Evolutionary conservation across 805 yeast genomes (phyloP).

Genomic region (Metschnikowia vanudenii): DNA sequence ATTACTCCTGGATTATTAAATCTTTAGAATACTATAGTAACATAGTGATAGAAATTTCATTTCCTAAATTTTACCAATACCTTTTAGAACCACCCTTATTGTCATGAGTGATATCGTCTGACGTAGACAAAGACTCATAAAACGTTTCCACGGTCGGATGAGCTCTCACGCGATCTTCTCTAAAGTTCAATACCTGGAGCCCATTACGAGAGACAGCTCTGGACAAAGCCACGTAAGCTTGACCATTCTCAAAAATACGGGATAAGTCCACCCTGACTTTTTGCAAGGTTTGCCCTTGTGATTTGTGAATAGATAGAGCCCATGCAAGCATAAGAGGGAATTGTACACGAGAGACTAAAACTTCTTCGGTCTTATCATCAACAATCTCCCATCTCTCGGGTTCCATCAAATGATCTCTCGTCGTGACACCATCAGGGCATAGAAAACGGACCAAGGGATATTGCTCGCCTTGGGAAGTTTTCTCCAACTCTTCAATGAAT

Average conservation of each 20-base stretch:
- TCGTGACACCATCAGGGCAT: conserved; percentile 61
- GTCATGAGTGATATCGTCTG: conserved; percentile 12
- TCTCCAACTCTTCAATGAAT: conserved; percentile 42
- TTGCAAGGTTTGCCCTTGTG: conserved; percentile 81
- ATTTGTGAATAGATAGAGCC: conserved; percentile 82
- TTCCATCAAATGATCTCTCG: conserved; percentile 73
- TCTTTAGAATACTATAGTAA: background rate
- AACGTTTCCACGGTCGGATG: conserved; percentile 17
- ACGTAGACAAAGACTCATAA: conserved; percentile 28
- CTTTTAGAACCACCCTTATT: background rate
- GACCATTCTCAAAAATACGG: conserved; percentile 75
- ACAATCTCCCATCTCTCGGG: conserved; percentile 82
- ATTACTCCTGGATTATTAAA: background rate
- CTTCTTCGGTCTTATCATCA: conserved; percentile 61
- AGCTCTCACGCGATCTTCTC: conserved; percentile 15
- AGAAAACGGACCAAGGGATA: conserved; percentile 77
- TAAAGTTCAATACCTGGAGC: conserved; percentile 20
- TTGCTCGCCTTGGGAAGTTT: conserved; percentile 46
- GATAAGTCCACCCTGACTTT: conserved; percentile 67
- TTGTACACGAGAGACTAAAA: conserved; percentile 52
- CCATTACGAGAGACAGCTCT: conserved; percentile 49
- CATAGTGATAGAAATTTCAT: too few relatives aligned
- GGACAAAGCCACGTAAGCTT: conserved; percentile 78
- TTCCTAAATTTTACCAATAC: background rate
- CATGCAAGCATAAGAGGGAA: conserved; percentile 72